Base-by-base conservation (phyloP, 257 asterid genomes). In the Datura wrightii region DNA sequence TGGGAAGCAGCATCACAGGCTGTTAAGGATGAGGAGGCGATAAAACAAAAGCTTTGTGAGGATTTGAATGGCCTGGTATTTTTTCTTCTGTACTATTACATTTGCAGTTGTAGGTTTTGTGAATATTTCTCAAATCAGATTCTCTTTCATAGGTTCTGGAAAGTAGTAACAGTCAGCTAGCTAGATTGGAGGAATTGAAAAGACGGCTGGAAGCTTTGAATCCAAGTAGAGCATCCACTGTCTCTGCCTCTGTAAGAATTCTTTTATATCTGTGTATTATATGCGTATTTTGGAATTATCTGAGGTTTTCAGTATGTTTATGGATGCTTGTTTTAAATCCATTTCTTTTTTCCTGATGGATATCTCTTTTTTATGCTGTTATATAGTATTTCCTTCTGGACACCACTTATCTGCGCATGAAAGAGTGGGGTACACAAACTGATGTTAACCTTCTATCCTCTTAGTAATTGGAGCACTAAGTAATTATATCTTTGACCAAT, bases 111-210 rank as follows among this genome's bases (percentile, higher is more conserved):
- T 83, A 67, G 66, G 5, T 67, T 48, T 31, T 83, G 67, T 67
- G 48, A 50, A 34, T 19, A 19, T 67, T 67, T 44, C 5, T 50
- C n/a, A 87, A 79, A 82, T 50, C 62, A 41, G 79, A 81, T 18
- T 76, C 82, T 71, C 67, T 86, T 71, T 84, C 70, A 72, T 92
- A 96, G 99, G 98, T 96, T 84, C 93, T 88, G 59, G 98, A 96
- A 90, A 92, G 99, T 86, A 91, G 97, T 87, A 93, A 89, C 66
- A 54, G 90, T 53, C 99, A 96, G 88, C 79, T 93, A 50, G 83
- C 95, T 84, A 93, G 98, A 91, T 94, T 96, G 85, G 98, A 93
- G 88, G 99, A 96, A 83, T 78, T 96, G 91, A 96, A 96, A 90
- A 94, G 93, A 83, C 94, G 98, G 88, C 89, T 96, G 85, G 98